Evolutionary conservation across 1,139 yeast genomes (phyloP).

Genomic region (Zygotorulaspora mrakii): DNA sequence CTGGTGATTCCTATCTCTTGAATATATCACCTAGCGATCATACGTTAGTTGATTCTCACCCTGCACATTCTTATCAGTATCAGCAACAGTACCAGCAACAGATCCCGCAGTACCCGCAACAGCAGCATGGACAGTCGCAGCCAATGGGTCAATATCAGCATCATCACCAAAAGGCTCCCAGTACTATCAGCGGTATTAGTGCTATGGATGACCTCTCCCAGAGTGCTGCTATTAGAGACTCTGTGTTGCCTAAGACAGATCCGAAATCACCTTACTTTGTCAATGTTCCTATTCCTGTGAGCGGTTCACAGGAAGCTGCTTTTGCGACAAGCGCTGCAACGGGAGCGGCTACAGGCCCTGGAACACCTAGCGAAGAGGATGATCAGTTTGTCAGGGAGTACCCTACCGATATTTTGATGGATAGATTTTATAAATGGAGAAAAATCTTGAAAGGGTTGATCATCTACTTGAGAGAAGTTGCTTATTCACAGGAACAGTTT

Average conservation of each 20-base stretch:
- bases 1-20: constrained; percentile 27
- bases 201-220: constrained; percentile 7
- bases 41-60: constrained; percentile 6
- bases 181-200: constrained; percentile 12
- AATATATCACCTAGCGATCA: constrained; percentile 20
- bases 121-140: constrained; percentile 6
- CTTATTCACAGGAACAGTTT: constrained; percentile 65
- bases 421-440: constrained; percentile 67
- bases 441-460: constrained; percentile 60
- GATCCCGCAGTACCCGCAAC: constrained; percentile 8
- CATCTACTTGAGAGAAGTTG: constrained; percentile 57
- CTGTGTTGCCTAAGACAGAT: constrained; percentile 37
- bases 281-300: constrained; percentile 37
- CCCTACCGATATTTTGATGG: constrained; percentile 41
- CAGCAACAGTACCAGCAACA: constrained; percentile 2
- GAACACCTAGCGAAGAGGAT: constrained; percentile 17
- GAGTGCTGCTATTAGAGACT: constrained; percentile 6
- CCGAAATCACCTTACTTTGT: constrained; percentile 39
- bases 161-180: constrained; percentile 21
- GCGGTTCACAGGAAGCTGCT: constrained; percentile 18
- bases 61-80: too few relatives aligned
- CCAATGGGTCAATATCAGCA: constrained; percentile 15
- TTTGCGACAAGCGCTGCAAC: not conserved
- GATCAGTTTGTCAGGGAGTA: constrained; percentile 33
- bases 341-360: constrained; percentile 9